Evolutionary conservation across 257 asterid genomes (phyloP), one percentile per base, ranked within the genome.

Genomic region (Fraxinus quadrangulata): DNA sequence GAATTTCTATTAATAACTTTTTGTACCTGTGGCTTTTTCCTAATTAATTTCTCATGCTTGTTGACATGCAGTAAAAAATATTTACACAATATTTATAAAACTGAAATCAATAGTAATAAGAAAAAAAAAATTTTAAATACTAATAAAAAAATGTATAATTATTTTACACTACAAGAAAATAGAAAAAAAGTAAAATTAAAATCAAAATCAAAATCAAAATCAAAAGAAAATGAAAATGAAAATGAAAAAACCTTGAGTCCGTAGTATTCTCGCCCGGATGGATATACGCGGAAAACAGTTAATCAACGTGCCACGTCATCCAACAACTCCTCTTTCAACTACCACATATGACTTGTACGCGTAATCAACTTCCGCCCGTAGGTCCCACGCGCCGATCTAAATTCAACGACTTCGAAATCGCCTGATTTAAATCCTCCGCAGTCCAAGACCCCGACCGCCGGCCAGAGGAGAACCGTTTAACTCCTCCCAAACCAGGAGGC

Each of bases 381-480:
- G 79, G 77, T 17, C 86, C 85, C 83, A 56, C 76, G 23, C 69
- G 51, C 71, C 84, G 80, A 56, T 82, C 88, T 24, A 68, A 56
- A 16, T 37, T 74, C 72, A 76, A 28, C 75, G 81, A 56, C 26
- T 74, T 81, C 36, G 78, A 30, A 4, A 80, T 21, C 39, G 85
- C 85, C 77, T 73, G 85, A 24, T 80, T 84, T 24, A 88, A 85
- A 30, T 90, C 96, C 13, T 90, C 91, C 0, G 83, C 87, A 49
- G 82, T 77, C 88, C 88, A 87, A 0, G 90, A 83, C 23, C 78
- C 88, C n/a, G 94, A 85, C 49, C 91, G 86, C 83, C 97, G 88
- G 2, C 94, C 97, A 8, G 98, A 94, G 5, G 82, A 74, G 70
- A 89, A 89, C 88, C 91, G 88, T 71, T 77, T 88, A 83, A 92